Conservation (phyloP, 805 yeast genomes). For the Wickerhamomyces pijperi region DNA sequence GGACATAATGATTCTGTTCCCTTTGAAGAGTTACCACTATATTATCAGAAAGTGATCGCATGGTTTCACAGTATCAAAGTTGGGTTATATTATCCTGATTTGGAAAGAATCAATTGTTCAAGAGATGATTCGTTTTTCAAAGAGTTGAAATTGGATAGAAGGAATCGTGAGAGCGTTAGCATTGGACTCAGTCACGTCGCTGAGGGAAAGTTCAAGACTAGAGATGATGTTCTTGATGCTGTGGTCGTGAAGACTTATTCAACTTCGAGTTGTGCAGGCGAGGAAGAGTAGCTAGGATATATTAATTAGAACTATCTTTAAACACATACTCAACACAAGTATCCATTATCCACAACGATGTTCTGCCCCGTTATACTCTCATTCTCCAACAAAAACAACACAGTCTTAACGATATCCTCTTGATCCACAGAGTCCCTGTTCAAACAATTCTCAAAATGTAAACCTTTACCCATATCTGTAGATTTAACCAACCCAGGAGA, state of each 20-base stretch:
- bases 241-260: too few relatives aligned
- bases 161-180: neutral
- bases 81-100: neutral
- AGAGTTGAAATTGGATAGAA: neutral
- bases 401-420: conserved; percentile 16
- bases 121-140: too few relatives aligned
- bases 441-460: conserved; percentile 11
- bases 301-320: too few relatives aligned
- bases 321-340: conserved; percentile 6
- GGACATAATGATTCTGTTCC: too few relatives aligned
- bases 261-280: too few relatives aligned
- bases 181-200: too few relatives aligned
- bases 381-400: conserved; percentile 13
- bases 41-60: neutral
- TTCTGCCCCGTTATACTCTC: conserved; percentile 21
- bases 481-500: conserved; percentile 57
- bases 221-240: too few relatives aligned
- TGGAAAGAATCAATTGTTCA: neutral
- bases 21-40: neutral
- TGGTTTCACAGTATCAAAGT: too few relatives aligned
- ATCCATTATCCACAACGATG: conserved; percentile 21
- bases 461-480: conserved; percentile 43
- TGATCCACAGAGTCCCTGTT: conserved; percentile 9
- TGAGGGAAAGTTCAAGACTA: too few relatives aligned
- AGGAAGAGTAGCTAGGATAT: too few relatives aligned